Evolutionary conservation across 2,329 filamentous ascomycete genomes (phyloP).

Genomic region (Neonectria hederae): DNA sequence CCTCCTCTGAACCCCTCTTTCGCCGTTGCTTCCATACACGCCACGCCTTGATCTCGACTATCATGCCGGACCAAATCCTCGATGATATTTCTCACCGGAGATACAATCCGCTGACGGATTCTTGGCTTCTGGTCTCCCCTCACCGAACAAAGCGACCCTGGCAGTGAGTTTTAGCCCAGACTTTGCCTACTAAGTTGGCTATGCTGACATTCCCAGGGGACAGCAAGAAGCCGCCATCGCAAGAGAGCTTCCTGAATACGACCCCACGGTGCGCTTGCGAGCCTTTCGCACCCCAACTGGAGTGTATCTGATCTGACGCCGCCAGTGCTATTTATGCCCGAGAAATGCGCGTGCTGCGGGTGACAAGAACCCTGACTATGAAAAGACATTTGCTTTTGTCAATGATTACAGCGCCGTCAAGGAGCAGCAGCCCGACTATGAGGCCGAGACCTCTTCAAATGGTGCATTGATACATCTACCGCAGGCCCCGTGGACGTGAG

Average conservation of each 20-base stretch:
- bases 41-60: slow-evolving; percentile 32
- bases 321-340: slow-evolving; percentile 91
- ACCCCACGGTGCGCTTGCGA: slow-evolving; percentile 67
- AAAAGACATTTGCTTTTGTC: slow-evolving; percentile 90
- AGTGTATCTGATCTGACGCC: slow-evolving; percentile 18
- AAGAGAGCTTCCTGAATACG: slow-evolving; percentile 79
- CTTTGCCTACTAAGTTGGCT: not conserved
- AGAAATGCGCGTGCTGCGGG: slow-evolving; percentile 90
- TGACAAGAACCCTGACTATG: slow-evolving; percentile 85
- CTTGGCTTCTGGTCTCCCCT: slow-evolving; percentile 93
- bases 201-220: slow-evolving; percentile 62
- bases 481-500: not conserved
- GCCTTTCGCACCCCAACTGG: slow-evolving; percentile 12
- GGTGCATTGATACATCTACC: slow-evolving; percentile 28
- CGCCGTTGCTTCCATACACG: slow-evolving; percentile 17
- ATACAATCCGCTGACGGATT: slow-evolving; percentile 90
- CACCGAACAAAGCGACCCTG: slow-evolving; percentile 97
- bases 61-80: slow-evolving; percentile 79
- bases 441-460: slow-evolving; percentile 52
- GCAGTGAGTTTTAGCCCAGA: slow-evolving; percentile 73
- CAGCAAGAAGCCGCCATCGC: slow-evolving; percentile 78
- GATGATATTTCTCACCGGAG: slow-evolving; percentile 97
- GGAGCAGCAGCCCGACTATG: slow-evolving; percentile 87
- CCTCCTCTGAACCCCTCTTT: slow-evolving; percentile 15
- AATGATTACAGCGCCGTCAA: slow-evolving; percentile 99